A percentile compares a stretch with the other conserved stretches of the same genome.
These are phyloP conservation scores for Passalora sequoiae DNA, from an alignment of 2,329 filamentous ascomycete genomes.

Conservation along the genomic window DNA sequence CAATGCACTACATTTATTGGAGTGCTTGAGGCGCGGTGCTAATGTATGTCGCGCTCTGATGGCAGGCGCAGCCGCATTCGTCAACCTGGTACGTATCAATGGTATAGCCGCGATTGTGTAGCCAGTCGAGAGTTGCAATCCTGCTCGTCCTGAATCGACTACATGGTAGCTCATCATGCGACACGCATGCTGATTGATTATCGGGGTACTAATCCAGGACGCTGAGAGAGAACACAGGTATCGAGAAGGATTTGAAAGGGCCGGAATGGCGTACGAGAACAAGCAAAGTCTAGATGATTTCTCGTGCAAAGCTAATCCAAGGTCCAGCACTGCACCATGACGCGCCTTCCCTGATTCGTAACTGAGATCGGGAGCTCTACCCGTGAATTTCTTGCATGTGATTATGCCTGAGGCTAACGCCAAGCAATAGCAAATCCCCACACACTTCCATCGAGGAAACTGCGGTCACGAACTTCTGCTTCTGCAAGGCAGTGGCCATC, in stretches of 20 bases:
- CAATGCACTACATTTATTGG: not conserved
- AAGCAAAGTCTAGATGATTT: conserved; percentile 19
- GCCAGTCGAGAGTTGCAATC: conserved; percentile 12
- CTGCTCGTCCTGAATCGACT: conserved; percentile 17
- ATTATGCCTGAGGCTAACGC: conserved; percentile 1
- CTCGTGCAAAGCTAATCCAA: not conserved
- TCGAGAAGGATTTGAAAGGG: too few relatives aligned
- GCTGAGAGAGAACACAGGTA: too few relatives aligned
- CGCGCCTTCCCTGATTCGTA: not conserved
- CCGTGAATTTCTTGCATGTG: not conserved
- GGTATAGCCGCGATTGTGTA: conserved; percentile 8
- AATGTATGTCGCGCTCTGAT: conserved; percentile 5
- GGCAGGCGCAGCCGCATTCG: conserved; percentile 4
- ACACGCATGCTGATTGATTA: conserved; percentile 16
- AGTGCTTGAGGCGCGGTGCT: not conserved
- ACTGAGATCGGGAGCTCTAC: not conserved
- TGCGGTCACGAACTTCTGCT: not conserved
- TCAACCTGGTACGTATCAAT: conserved; percentile 9
- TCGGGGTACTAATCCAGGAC: not conserved
- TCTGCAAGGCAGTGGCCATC: conserved; percentile 4
- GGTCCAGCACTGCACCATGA: not conserved
- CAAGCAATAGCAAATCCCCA: too few relatives aligned
- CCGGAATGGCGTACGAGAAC: too few relatives aligned
- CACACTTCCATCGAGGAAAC: too few relatives aligned
- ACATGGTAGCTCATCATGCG: conserved; percentile 42